Conservation (phyloP, 495 filamentous ascomycete genomes). For the Penicillium chermesinum region DNA sequence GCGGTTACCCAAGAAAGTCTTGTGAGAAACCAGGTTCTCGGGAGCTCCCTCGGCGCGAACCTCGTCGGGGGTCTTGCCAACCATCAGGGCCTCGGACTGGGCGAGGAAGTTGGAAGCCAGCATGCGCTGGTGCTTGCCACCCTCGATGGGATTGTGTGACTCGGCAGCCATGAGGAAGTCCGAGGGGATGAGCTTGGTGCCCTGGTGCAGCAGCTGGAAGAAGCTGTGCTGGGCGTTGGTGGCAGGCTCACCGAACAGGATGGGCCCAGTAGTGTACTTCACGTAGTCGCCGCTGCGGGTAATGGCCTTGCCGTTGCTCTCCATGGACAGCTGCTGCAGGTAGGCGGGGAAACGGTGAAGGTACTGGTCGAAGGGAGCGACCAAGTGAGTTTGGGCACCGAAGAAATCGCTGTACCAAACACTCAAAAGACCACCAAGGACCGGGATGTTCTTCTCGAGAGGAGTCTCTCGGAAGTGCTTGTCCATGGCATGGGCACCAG, state of each 20-base stretch:
- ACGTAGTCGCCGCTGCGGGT: constrained; percentile 85
- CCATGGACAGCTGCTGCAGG: constrained; percentile 98
- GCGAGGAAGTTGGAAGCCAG: constrained; percentile 98
- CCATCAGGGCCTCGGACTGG: constrained; percentile 96
- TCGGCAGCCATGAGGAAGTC: constrained; percentile 96
- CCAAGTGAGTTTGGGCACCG: constrained; percentile 92
- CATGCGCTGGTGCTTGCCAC: constrained; percentile 96
- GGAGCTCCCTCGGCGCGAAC: constrained; percentile 85
- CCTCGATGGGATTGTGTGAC: constrained; percentile 90
- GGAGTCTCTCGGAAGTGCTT: constrained; percentile 92
- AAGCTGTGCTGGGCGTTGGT: constrained; percentile 99
- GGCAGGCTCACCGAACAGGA: constrained; percentile 95
- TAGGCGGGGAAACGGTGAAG: constrained; percentile 98
- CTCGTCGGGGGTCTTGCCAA: constrained; percentile 88
- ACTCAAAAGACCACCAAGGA: constrained; percentile 83
- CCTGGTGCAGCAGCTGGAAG: constrained; percentile 98
- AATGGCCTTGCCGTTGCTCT: constrained; percentile 98
- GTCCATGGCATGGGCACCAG: constrained; percentile 96
- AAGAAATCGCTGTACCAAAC: constrained; percentile 99
- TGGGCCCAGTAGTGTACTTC: constrained; percentile 92
- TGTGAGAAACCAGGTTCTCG: constrained; percentile 86
- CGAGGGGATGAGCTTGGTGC: constrained; percentile 95
- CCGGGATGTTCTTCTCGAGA: constrained; percentile 90
- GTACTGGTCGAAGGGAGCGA: constrained; percentile 98
- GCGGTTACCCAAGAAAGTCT: constrained; percentile 96